A percentile compares a stretch with the other conserved stretches of the same genome.
These are phyloP conservation scores for Neurospora africana DNA, from an alignment of 495 filamentous ascomycete genomes.

Conservation along the genomic window DNA sequence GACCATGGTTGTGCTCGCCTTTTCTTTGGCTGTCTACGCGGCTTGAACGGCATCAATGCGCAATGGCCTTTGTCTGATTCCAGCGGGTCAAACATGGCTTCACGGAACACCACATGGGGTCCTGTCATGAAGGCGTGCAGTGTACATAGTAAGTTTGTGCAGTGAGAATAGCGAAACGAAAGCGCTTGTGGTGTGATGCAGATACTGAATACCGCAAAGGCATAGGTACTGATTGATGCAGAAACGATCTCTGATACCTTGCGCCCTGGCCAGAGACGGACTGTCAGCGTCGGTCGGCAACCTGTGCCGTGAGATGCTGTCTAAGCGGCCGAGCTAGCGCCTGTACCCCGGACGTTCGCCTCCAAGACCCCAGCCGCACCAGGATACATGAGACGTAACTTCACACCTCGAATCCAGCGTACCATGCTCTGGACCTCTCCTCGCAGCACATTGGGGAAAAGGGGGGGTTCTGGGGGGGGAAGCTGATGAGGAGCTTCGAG, in stretches of 20 bases:
- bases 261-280: slow-evolving; percentile 11
- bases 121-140: not conserved
- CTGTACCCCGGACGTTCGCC: slow-evolving; percentile 18
- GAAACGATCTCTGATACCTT: slow-evolving; percentile 10
- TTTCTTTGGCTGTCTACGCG: not conserved
- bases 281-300: slow-evolving; percentile 10
- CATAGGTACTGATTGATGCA: slow-evolving; percentile 10
- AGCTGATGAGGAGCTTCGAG: not conserved
- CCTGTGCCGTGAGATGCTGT: slow-evolving; percentile 10
- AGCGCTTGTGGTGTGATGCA: not conserved
- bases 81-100: slow-evolving; percentile 15
- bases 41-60: not conserved
- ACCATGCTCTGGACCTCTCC: not conserved
- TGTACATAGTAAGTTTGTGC: not conserved
- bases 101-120: slow-evolving; percentile 3
- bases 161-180: not conserved
- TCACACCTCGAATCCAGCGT: not conserved
- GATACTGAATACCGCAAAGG: not conserved
- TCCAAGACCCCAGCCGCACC: slow-evolving; percentile 21
- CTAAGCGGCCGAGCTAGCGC: slow-evolving; percentile 16
- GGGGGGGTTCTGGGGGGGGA: not conserved
- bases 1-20: not conserved
- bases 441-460: not conserved
- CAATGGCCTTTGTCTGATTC: slow-evolving; percentile 13
- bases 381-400: not conserved